Evolutionary conservation across 441 rosid species (phyloP).

Genomic region (Pelargonium hybrid): DNA sequence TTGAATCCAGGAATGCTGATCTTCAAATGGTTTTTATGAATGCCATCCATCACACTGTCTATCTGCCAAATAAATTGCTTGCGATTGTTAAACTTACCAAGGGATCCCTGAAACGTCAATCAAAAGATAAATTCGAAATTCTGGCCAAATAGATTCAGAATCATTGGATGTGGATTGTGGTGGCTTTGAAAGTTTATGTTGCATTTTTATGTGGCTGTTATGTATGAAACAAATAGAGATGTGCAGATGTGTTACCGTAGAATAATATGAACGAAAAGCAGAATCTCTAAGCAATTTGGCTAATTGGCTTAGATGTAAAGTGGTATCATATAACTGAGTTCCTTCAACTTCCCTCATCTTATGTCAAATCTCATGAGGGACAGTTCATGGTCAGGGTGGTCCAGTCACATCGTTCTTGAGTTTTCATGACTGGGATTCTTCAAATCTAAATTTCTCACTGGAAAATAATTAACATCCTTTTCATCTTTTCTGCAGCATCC

Average conservation of each 20-base stretch:
- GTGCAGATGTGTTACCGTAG: neutral
- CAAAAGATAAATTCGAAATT: neutral
- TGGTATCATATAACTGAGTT: neutral
- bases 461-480: conserved; percentile 2
- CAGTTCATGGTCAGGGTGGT: neutral
- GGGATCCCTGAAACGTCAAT: neutral
- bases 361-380: neutral
- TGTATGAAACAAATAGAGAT: neutral
- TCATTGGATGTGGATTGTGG: neutral
- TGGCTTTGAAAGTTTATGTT: neutral
- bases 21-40: no score
- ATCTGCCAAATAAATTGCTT: no score
- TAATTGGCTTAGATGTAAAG: neutral
- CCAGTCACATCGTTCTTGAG: neutral
- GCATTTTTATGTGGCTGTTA: neutral
- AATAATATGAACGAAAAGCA: neutral
- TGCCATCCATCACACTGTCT: no score
- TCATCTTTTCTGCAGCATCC: conserved; percentile 59
- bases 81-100: neutral
- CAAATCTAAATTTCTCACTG: neutral
- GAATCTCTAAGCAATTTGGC: neutral
- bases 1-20: no score
- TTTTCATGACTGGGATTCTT: neutral
- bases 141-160: neutral
- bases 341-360: neutral